Conservation (phyloP, 495 filamentous ascomycete species). For the Staphylotrichum longicolle region DNA sequence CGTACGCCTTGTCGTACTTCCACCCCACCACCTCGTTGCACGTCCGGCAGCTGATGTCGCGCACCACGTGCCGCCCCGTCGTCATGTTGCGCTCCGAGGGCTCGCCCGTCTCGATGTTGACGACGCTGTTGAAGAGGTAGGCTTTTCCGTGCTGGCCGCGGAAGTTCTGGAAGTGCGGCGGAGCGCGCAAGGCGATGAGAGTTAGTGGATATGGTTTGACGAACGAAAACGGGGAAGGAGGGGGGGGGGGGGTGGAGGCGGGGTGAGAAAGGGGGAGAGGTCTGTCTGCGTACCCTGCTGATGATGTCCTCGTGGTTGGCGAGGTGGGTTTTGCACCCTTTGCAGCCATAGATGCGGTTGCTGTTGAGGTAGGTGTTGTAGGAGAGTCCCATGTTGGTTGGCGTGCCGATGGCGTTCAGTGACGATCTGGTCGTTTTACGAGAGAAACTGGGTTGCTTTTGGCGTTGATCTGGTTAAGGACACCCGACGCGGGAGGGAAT, state of each 20-base stretch:
- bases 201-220: not conserved
- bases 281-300: slow-evolving; percentile 64
- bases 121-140: slow-evolving; percentile 90
- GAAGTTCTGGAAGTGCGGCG: slow-evolving; percentile 69
- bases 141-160: slow-evolving; percentile 98
- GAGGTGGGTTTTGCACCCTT: slow-evolving; percentile 91
- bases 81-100: slow-evolving; percentile 96
- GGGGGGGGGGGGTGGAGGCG: slow-evolving; percentile 9
- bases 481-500: too few species aligned
- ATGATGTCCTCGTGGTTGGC: slow-evolving; percentile 95
- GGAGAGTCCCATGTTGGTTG: slow-evolving; percentile 74
- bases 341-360: slow-evolving; percentile 91
- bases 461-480: too few species aligned
- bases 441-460: too few species aligned
- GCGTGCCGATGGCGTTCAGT: not conserved
- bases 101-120: slow-evolving; percentile 79
- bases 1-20: slow-evolving; percentile 98
- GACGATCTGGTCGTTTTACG: too few species aligned
- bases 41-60: slow-evolving; percentile 85
- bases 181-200: not conserved
- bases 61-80: slow-evolving; percentile 90
- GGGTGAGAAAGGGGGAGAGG: slow-evolving; percentile 15
- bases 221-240: not conserved
- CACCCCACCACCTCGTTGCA: slow-evolving; percentile 92
- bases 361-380: slow-evolving; percentile 96